Percentiles rank a stretch among this genome's conserved stretches.
phyloP scores from a whole-genome alignment of 345 rosid species.

The Gossypium raimondii region DNA sequence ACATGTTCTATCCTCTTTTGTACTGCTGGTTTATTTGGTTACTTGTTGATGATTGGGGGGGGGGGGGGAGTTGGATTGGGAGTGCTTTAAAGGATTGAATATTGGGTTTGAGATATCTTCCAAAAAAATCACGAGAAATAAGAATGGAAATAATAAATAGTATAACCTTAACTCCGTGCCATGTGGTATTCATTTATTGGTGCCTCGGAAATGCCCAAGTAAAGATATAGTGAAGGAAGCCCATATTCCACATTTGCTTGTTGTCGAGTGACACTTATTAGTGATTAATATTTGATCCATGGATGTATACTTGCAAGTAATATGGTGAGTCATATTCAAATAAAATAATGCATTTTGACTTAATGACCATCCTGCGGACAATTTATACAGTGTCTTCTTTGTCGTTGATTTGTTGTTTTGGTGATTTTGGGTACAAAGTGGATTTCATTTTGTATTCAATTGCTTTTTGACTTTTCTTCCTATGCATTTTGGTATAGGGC shows the following conservation, averaged over 20 bases:
- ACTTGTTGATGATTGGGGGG: background rate
- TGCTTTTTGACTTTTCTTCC: slow-evolving; percentile 7
- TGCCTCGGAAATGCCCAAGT: background rate
- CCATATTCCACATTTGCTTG: too few species aligned
- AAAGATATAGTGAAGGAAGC: background rate
- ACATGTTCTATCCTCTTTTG: background rate
- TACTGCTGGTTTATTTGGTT: background rate
- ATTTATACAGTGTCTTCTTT: background rate
- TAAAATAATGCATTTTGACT: background rate
- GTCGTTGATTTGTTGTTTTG: background rate
- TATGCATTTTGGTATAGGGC: slow-evolving; percentile 43
- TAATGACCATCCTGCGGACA: background rate
- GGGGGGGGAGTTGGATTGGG: background rate
- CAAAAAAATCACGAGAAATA: background rate
- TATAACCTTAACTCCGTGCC: background rate
- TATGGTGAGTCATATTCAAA: too few species aligned
- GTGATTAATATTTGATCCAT: background rate
- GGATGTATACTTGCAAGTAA: background rate
- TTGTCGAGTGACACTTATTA: background rate
- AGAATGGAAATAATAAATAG: background rate
- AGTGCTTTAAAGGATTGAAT: background rate
- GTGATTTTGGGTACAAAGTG: background rate
- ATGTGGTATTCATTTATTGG: background rate
- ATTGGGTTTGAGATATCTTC: background rate
- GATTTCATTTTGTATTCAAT: slow-evolving; percentile 4